phyloP scores from a whole-genome alignment of 139 green algal species.

The Bryopsis sp. region DNA sequence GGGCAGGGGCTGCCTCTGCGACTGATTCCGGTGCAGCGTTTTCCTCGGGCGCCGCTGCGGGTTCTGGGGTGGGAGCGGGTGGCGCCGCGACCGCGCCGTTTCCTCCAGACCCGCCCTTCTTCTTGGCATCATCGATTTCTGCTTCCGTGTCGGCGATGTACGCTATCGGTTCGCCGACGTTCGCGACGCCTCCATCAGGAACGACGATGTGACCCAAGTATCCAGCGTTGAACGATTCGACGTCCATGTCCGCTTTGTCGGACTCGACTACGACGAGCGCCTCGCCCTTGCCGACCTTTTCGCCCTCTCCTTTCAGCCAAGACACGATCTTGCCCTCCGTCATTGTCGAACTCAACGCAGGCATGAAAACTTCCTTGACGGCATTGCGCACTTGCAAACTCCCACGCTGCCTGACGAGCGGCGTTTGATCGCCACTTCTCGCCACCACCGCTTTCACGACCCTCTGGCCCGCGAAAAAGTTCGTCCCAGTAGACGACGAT shows the following conservation, averaged over 20 bases:
- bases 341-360: conserved; percentile 82
- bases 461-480: background rate
- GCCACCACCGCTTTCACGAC: background rate
- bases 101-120: conserved; percentile 51
- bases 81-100: conserved; percentile 28
- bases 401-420: background rate
- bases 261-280: conserved; percentile 95
- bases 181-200: conserved; percentile 72
- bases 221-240: conserved; percentile 90
- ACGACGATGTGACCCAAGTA: conserved; percentile 80
- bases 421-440: background rate
- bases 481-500: background rate
- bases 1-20: conserved; percentile 36
- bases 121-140: conserved; percentile 88
- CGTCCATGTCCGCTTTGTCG: conserved; percentile 99
- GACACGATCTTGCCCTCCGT: conserved; percentile 90
- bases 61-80: conserved; percentile 21
- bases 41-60: conserved; percentile 30
- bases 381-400: conserved; percentile 23
- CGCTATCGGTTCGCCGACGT: conserved; percentile 85
- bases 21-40: conserved; percentile 32
- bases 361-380: conserved; percentile 96
- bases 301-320: conserved; percentile 88
- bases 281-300: conserved; percentile 86
- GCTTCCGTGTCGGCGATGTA: conserved; percentile 91